Conservation (phyloP, 225 moss, liverwort and hornwort genomes). For the Asterella californica region DNA sequence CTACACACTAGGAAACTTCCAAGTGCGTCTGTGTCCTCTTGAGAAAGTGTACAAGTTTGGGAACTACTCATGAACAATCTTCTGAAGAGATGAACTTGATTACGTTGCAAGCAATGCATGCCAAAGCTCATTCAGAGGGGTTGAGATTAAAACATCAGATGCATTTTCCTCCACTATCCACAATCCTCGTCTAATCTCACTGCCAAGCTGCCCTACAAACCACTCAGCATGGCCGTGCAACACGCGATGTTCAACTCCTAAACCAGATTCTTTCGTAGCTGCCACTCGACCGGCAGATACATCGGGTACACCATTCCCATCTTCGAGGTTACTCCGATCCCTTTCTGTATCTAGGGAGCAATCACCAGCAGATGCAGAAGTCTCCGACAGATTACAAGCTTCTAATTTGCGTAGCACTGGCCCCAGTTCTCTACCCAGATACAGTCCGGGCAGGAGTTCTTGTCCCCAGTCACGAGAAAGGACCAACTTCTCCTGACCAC, state of each 20-base stretch:
- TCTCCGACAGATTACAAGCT: conserved; percentile 42
- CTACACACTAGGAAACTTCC: not conserved
- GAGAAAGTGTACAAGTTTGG: not conserved
- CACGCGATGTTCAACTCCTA: conserved; percentile 56
- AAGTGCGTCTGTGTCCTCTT: not conserved
- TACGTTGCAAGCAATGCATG: conserved; percentile 45
- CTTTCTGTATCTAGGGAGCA: not conserved
- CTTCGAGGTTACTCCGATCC: not conserved
- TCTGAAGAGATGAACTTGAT: not conserved
- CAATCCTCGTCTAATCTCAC: conserved; percentile 63
- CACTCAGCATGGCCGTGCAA: conserved; percentile 74
- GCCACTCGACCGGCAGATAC: conserved; percentile 27
- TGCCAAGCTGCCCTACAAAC: conserved; percentile 71
- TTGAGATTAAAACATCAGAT: conserved; percentile 61
- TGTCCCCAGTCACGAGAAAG: conserved; percentile 60
- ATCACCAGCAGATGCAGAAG: not conserved
- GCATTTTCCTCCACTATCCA: conserved; percentile 72
- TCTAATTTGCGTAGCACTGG: conserved; percentile 48
- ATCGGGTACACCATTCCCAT: conserved; percentile 20
- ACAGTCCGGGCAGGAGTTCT: conserved; percentile 63
- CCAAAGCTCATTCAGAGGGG: conserved; percentile 70
- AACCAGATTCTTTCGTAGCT: conserved; percentile 40
- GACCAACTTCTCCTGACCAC: conserved; percentile 6
- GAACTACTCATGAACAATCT: not conserved
- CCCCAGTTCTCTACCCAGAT: conserved; percentile 60